Evolutionary conservation across 345 rosid genomes (phyloP).

Genomic region (Moringa oleifera): DNA sequence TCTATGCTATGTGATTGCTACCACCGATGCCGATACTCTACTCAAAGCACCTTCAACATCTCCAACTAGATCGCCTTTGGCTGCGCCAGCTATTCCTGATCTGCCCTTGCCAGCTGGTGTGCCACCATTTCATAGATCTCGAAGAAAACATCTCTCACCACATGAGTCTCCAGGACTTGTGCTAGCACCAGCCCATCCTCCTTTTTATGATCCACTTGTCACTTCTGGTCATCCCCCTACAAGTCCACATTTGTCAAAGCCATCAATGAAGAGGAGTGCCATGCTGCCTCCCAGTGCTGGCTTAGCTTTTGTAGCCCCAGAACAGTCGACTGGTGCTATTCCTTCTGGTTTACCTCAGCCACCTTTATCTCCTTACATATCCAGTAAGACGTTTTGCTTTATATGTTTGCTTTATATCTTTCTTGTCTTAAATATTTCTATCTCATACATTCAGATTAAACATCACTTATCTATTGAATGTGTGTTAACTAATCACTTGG

Average conservation of each 20-base stretch:
- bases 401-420: background rate
- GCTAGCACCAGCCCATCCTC: conserved; percentile 49
- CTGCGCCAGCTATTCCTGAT: conserved; percentile 38
- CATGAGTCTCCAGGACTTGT: conserved; percentile 26
- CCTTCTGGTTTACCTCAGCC: conserved; percentile 67
- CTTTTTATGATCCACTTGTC: conserved; percentile 49
- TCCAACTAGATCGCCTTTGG: conserved; percentile 33
- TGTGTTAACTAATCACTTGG: too few species aligned
- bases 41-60: conserved; percentile 30
- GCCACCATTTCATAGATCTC: conserved; percentile 35
- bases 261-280: conserved; percentile 49
- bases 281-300: conserved; percentile 51
- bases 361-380: conserved; percentile 66
- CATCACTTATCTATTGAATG: background rate
- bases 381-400: conserved; percentile 41
- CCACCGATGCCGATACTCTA: conserved; percentile 26
- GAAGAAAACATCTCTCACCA: conserved; percentile 40
- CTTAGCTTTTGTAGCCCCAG: conserved; percentile 63
- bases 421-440: background rate
- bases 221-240: conserved; percentile 57
- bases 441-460: background rate
- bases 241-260: conserved; percentile 56
- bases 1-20: conserved; percentile 32
- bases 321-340: conserved; percentile 48
- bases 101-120: conserved; percentile 42